Evolutionary conservation across 2,329 filamentous ascomycete species (phyloP).

Genomic region (Pezicula neosporulosa): DNA sequence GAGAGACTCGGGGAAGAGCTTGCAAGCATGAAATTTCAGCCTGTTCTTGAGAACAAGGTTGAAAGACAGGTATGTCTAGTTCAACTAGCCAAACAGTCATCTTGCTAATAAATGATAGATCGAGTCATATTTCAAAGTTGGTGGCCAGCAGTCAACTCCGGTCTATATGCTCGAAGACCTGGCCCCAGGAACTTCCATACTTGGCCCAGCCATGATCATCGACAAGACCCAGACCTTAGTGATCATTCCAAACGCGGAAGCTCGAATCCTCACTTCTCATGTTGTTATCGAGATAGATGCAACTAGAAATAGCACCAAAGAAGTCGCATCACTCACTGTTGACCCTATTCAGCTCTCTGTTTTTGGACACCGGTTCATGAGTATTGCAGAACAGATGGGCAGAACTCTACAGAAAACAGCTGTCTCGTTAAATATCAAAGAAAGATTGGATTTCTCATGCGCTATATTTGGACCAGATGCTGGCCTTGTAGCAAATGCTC

Average conservation of each 20-base stretch:
- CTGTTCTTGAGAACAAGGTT: background rate
- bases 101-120: background rate
- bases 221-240: slow-evolving; percentile 89
- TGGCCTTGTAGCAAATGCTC: slow-evolving; percentile 71
- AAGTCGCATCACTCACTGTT: slow-evolving; percentile 45
- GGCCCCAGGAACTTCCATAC: slow-evolving; percentile 64
- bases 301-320: background rate
- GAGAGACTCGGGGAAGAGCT: slow-evolving; percentile 1
- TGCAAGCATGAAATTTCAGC: background rate
- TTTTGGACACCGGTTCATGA: no score
- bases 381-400: slow-evolving; percentile 82
- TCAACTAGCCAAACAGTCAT: no score
- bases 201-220: slow-evolving; percentile 79
- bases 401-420: slow-evolving; percentile 74
- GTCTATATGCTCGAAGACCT: slow-evolving; percentile 77
- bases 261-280: slow-evolving; percentile 63
- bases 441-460: slow-evolving; percentile 77
- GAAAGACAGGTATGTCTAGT: background rate
- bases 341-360: slow-evolving; percentile 74
- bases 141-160: slow-evolving; percentile 46
- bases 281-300: slow-evolving; percentile 68
- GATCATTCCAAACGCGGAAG: slow-evolving; percentile 49
- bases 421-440: slow-evolving; percentile 74
- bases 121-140: background rate
- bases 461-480: slow-evolving; percentile 72